A percentile compares a stretch with the other conserved stretches of the same genome.
phyloP scores from a whole-genome alignment of 1,284 basidiomycete genomes.

The Apiotrichum montevideense region DNA sequence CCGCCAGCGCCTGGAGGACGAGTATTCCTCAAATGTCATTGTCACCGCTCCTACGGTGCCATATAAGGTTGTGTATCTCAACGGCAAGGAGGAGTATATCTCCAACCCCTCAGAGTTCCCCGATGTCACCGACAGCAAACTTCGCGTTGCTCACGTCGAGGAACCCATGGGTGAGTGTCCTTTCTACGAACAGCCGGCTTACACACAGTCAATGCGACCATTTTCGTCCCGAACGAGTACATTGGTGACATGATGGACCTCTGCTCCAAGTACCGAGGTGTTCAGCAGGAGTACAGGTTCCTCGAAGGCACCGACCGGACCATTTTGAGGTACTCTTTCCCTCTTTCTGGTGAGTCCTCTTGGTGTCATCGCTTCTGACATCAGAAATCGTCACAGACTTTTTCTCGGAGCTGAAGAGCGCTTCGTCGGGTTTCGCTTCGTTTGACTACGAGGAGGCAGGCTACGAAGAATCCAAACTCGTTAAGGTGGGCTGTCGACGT shows the following conservation, averaged over 20 bases:
- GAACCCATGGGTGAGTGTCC: constrained; percentile 60
- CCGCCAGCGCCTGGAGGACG: constrained; percentile 89
- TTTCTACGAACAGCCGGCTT: constrained; percentile 22
- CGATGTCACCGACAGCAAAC: constrained; percentile 61
- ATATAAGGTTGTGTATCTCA: constrained; percentile 74
- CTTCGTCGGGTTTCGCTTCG: constrained; percentile 82
- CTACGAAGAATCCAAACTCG: constrained; percentile 69
- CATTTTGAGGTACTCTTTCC: constrained; percentile 73
- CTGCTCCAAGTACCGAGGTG: constrained; percentile 71
- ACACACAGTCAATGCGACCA: constrained; percentile 65
- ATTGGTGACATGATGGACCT: constrained; percentile 89
- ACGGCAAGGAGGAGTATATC: constrained; percentile 60
- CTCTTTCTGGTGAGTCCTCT: constrained; percentile 49
- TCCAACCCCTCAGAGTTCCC: constrained; percentile 93
- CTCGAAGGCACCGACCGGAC: constrained; percentile 61
- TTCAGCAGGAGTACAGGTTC: constrained; percentile 69
- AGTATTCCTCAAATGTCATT: constrained; percentile 84
- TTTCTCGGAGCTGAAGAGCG: constrained; percentile 78
- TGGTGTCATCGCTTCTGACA: not conserved
- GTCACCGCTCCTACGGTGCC: constrained; percentile 91
- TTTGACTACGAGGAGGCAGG: constrained; percentile 93
- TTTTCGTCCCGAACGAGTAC: constrained; percentile 81
- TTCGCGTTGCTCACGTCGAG: constrained; percentile 65
- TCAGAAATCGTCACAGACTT: constrained; percentile 84
- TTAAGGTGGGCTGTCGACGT: constrained; percentile 42